Conservation (phyloP, 2,329 filamentous ascomycete genomes). For the Claviceps sp. region DNA sequence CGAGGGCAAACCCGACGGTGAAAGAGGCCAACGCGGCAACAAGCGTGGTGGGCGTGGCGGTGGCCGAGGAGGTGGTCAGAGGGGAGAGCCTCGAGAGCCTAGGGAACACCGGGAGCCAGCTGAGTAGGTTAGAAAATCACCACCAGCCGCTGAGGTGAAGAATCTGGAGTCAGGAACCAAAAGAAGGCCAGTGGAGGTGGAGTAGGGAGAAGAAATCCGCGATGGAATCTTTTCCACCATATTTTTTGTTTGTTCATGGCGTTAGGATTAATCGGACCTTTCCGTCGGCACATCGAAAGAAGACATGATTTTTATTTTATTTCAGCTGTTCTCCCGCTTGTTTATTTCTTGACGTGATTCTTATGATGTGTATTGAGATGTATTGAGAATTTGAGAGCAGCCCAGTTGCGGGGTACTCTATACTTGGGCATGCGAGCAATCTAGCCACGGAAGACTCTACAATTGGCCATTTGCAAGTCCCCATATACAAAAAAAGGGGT, state of each 20-base stretch:
- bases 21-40: slow-evolving; percentile 33
- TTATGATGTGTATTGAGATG: background rate
- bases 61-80: slow-evolving; percentile 36
- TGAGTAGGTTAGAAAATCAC: slow-evolving; percentile 15
- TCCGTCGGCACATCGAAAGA: slow-evolving; percentile 14
- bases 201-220: too few species aligned
- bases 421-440: too few species aligned
- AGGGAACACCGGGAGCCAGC: slow-evolving; percentile 20
- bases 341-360: background rate
- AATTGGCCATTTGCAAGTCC: too few species aligned
- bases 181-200: slow-evolving; percentile 2
- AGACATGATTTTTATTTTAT: background rate
- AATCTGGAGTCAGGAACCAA: background rate
- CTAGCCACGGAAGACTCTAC: too few species aligned
- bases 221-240: too few species aligned
- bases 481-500: too few species aligned
- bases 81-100: slow-evolving; percentile 34
- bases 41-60: slow-evolving; percentile 39
- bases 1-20: slow-evolving; percentile 32
- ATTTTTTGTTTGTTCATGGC: slow-evolving; percentile 9
- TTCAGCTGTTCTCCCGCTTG: slow-evolving; percentile 9
- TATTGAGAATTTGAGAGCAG: too few species aligned
- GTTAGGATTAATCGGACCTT: slow-evolving; percentile 21
- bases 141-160: too few species aligned
- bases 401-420: too few species aligned